These are phyloP conservation scores for Avena atlantica DNA, from an alignment of 176 grass and related monocot species.

Conservation along the genomic window DNA sequence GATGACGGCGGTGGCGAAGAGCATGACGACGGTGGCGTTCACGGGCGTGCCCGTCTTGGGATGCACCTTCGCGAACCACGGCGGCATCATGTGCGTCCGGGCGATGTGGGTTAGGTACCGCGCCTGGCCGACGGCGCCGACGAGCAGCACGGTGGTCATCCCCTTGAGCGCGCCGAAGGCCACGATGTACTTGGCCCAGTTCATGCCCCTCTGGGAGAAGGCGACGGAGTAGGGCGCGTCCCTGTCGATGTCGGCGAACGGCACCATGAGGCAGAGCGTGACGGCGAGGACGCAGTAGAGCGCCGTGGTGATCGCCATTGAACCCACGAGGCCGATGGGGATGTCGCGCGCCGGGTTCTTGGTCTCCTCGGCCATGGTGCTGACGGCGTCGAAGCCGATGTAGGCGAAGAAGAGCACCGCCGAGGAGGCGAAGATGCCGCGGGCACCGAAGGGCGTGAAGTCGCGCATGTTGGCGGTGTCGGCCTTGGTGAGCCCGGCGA, in stretches of 20 bases:
- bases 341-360: constrained; percentile 50
- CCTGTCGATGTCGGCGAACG: constrained; percentile 42
- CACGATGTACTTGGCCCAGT: constrained; percentile 78
- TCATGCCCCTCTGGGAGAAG: constrained; percentile 49
- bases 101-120: constrained; percentile 73
- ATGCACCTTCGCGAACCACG: constrained; percentile 61
- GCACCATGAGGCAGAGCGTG: constrained; percentile 69
- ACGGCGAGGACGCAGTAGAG: constrained; percentile 55
- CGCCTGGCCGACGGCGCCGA: constrained; percentile 65
- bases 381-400: constrained; percentile 62
- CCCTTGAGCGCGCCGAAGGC: constrained; percentile 80
- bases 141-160: constrained; percentile 79
- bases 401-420: constrained; percentile 65
- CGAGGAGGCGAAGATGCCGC: constrained; percentile 43
- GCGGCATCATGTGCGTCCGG: constrained; percentile 66
- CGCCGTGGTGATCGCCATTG: constrained; percentile 52
- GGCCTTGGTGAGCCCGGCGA: constrained; percentile 62
- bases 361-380: constrained; percentile 65
- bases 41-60: constrained; percentile 55
- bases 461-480: constrained; percentile 44
- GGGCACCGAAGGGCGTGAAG: constrained; percentile 43
- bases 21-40: constrained; percentile 70
- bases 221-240: constrained; percentile 77
- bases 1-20: constrained; percentile 60
- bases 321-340: constrained; percentile 50